Conservation (phyloP, 805 yeast genomes). For the Phaffomyces antillensis region DNA sequence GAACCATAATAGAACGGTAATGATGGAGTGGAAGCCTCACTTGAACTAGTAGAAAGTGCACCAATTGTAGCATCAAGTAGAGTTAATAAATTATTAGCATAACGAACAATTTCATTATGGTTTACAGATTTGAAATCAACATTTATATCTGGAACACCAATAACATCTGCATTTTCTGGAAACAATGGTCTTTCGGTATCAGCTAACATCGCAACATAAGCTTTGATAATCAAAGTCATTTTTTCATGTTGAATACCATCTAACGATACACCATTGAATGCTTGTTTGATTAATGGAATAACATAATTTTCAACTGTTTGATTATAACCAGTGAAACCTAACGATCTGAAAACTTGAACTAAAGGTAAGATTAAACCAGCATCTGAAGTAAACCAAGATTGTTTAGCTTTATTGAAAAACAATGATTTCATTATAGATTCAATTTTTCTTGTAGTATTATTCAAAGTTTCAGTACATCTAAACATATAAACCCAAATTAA, state of each 20-base stretch:
- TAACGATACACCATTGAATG: constrained; percentile 49
- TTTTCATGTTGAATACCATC: constrained; percentile 69
- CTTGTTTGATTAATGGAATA: constrained; percentile 55
- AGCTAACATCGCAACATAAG: constrained; percentile 65
- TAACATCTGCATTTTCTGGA: constrained; percentile 41
- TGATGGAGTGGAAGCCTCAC: constrained; percentile 21
- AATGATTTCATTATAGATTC: constrained; percentile 54
- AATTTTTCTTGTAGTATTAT: constrained; percentile 75
- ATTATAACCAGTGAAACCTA: constrained; percentile 74
- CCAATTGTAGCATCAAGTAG: constrained; percentile 58
- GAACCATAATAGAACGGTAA: constrained; percentile 28
- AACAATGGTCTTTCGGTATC: constrained; percentile 69
- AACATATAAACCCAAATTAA: constrained; percentile 86
- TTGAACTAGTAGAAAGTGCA: constrained; percentile 24
- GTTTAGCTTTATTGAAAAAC: constrained; percentile 52
- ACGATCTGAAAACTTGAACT: constrained; percentile 65
- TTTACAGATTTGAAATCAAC: constrained; percentile 26
- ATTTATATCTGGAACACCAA: constrained; percentile 27
- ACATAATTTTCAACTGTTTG: constrained; percentile 74
- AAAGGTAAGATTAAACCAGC: constrained; percentile 53
- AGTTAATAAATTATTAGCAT: constrained; percentile 47
- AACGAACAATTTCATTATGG: constrained; percentile 66
- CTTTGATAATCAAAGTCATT: constrained; percentile 56
- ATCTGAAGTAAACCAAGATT: constrained; percentile 72
- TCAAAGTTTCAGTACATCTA: constrained; percentile 81